phyloP scores from a whole-genome alignment of 257 asterid genomes.

The Nyctanthes arbortristis region DNA sequence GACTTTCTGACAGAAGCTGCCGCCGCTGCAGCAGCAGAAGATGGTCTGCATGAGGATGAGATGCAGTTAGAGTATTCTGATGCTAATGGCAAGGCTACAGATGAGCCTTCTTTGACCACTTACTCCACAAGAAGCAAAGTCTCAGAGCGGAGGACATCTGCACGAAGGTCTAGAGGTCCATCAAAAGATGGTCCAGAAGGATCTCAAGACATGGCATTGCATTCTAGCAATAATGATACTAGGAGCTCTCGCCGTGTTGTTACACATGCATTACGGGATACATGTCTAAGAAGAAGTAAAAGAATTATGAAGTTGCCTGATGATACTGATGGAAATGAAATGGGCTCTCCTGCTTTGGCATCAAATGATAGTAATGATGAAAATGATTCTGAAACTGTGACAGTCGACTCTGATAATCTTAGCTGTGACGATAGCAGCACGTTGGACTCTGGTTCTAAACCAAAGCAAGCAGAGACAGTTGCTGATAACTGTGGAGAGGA shows the following conservation, averaged over 20 bases:
- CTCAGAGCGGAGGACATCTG: conserved; percentile 40
- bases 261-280: conserved; percentile 39
- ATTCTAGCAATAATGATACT: conserved; percentile 32
- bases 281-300: conserved; percentile 63
- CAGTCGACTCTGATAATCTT: conserved; percentile 60
- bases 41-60: conserved; percentile 44
- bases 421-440: conserved; percentile 64
- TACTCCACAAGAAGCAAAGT: conserved; percentile 53
- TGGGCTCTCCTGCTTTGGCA: conserved; percentile 49
- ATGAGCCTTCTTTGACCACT: conserved; percentile 35
- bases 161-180: conserved; percentile 64
- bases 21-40: conserved; percentile 52
- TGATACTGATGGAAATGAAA: conserved; percentile 53
- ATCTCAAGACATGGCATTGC: conserved; percentile 33
- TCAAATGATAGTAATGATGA: conserved; percentile 63
- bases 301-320: conserved; percentile 61
- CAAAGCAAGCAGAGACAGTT: conserved; percentile 35
- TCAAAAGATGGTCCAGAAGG: conserved; percentile 47
- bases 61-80: conserved; percentile 38
- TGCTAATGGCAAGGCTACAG: conserved; percentile 35
- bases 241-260: conserved; percentile 41
- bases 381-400: conserved; percentile 63
- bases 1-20: conserved; percentile 59
- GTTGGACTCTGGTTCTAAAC: conserved; percentile 54
- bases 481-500: conserved; percentile 47